Evolutionary conservation across 225 moss, liverwort and hornwort genomes (phyloP).

Genomic region (Marchantia paleacea): DNA sequence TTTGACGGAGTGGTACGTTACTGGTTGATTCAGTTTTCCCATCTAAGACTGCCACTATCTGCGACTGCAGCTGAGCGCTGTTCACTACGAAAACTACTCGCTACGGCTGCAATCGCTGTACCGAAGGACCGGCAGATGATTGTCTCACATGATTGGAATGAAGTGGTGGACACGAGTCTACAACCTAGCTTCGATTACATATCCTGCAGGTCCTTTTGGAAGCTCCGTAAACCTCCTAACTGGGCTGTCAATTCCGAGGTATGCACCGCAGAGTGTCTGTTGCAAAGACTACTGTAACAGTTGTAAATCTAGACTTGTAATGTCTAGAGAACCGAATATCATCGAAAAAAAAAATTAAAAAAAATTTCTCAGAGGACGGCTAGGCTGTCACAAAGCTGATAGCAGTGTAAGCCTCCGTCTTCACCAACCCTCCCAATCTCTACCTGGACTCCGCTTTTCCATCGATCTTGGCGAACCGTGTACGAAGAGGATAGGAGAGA

Average conservation of each 20-base stretch:
- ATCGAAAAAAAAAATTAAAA: slow-evolving; percentile 10
- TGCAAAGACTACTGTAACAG: slow-evolving; percentile 2
- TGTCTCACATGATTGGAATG: background rate
- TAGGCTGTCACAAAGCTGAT: background rate
- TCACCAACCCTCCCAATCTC: background rate
- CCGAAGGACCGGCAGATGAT: background rate
- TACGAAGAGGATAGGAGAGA: background rate
- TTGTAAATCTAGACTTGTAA: background rate
- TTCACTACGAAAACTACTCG: background rate
- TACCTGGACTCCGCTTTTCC: background rate
- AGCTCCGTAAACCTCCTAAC: background rate
- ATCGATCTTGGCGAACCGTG: background rate
- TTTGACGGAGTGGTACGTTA: background rate
- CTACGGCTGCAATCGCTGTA: slow-evolving; percentile 5
- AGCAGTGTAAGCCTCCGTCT: background rate
- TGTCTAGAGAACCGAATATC: slow-evolving; percentile 12
- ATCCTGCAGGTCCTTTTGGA: background rate
- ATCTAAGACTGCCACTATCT: background rate
- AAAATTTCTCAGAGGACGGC: background rate
- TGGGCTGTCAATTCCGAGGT: background rate
- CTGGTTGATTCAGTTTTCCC: slow-evolving; percentile 6
- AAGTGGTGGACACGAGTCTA: slow-evolving; percentile 1
- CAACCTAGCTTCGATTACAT: background rate
- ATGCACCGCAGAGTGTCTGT: background rate
- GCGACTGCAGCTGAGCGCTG: slow-evolving; percentile 11